phyloP scores from a whole-genome alignment of 2,329 filamentous ascomycete genomes.

The Ophiostoma fasciatum region DNA sequence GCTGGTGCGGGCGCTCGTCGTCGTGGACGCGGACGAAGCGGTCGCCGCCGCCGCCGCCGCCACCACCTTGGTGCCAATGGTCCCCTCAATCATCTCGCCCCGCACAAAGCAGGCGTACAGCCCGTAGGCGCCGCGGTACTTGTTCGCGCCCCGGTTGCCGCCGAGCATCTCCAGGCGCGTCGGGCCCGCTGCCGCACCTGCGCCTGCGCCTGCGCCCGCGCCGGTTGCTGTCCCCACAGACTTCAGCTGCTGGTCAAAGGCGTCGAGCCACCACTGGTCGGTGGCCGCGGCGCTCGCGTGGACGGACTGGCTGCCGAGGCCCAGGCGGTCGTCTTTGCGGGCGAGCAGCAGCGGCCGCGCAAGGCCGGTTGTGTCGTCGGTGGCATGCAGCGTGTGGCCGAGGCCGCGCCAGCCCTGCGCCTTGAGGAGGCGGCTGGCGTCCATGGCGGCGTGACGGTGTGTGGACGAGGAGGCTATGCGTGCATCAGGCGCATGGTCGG shows the following conservation, averaged over 20 bases:
- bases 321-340: constrained; percentile 66
- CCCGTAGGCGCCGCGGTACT: constrained; percentile 45
- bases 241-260: constrained; percentile 82
- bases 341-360: constrained; percentile 70
- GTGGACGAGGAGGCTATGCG: too few species aligned
- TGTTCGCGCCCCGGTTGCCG: constrained; percentile 29
- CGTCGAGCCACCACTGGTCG: constrained; percentile 95
- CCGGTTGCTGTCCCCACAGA: constrained; percentile 52
- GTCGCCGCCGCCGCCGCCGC: constrained; percentile 5
- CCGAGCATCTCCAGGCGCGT: constrained; percentile 32
- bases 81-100: constrained; percentile 64
- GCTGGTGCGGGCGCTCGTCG: constrained; percentile 11
- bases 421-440: constrained; percentile 69
- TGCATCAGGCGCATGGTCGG: too few species aligned
- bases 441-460: constrained; percentile 49
- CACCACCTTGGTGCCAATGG: constrained; percentile 25
- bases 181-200: constrained; percentile 29
- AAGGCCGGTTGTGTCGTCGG: constrained; percentile 58
- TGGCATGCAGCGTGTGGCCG: constrained; percentile 74
- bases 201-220: too few species aligned
- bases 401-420: constrained; percentile 82
- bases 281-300: constrained; percentile 44
- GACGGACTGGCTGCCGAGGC: constrained; percentile 62
- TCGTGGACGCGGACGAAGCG: too few species aligned
- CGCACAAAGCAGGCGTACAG: constrained; percentile 77